Conservation (phyloP, 78 protist species). For the Dictyostelium discoideum region DNA sequence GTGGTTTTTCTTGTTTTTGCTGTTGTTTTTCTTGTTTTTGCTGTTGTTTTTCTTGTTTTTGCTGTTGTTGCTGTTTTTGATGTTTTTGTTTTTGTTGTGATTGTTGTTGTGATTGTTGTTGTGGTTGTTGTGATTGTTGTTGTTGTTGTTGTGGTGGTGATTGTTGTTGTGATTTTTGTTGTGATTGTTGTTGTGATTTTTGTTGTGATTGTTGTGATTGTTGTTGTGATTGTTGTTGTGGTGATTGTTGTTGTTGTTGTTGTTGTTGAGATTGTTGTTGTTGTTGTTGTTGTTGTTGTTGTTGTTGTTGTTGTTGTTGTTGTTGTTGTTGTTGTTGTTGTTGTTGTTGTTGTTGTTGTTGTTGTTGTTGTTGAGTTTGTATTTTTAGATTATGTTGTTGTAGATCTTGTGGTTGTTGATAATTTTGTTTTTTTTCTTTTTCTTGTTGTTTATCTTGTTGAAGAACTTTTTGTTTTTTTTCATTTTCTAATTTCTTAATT, state of each 20-base stretch:
- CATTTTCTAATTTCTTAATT: neutral
- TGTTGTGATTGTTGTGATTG: neutral
- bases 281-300: neutral
- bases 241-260: neutral
- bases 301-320: neutral
- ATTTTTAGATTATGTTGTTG: neutral
- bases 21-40: neutral
- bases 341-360: neutral
- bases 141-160: neutral
- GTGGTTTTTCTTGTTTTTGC: neutral
- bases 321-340: neutral
- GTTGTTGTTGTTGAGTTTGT: neutral
- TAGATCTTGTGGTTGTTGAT: neutral
- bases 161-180: neutral
- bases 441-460: neutral
- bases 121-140: neutral
- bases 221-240: neutral
- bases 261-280: neutral
- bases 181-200: neutral
- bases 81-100: neutral
- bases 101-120: neutral
- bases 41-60: neutral
- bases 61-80: neutral
- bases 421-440: no score
- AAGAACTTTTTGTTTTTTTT: neutral